Base-by-base conservation (phyloP, 192 early-diverging fungal genomes). In the Neocallimastix lanati region DNA sequence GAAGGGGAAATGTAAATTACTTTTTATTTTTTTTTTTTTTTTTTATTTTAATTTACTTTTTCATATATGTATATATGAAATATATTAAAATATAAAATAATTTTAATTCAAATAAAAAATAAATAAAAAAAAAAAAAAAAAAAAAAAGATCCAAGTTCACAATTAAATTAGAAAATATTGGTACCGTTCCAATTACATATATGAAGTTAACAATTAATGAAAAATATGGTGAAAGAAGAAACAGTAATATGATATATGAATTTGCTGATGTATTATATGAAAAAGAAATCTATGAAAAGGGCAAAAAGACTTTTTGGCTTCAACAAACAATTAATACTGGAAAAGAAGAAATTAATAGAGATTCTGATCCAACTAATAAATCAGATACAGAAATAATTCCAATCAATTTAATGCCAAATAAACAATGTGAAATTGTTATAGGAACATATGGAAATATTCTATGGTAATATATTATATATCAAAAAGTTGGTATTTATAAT, bases 1-100 rank as follows among this genome's bases (percentile, higher is more conserved):
- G 93, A 95, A 78, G 94, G 94, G 33, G 94, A 95, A 84, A 83
- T 84, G 92, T 94, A 84, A 29, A 83, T 79, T n/a, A n/a, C n/a
- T 38, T 29, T 27, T 29, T 80, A 80, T 80, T 81, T 38, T 28
- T 82, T 78, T 18, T 36, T 35, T 82, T 82, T 12, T 25, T 11
- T 30, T 21, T 35, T 6, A 77, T 9, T 13, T 12, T 4, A 11
- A 27, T 12, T 25, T n/a, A n/a, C n/a, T n/a, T n/a, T n/a, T n/a
- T n/a, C n/a, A n/a, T n/a, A n/a, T n/a, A n/a, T n/a, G n/a, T n/a
- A n/a, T n/a, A n/a, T n/a, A n/a, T n/a, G n/a, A n/a, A n/a, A n/a
- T n/a, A n/a, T n/a, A n/a, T n/a, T n/a, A n/a, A n/a, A n/a, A n/a
- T n/a, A n/a, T n/a, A n/a, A n/a, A n/a, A n/a, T n/a, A n/a, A n/a